These are phyloP conservation scores for Raffaelea arxii DNA, from an alignment of 2,329 filamentous ascomycete species.

Conservation along the genomic window DNA sequence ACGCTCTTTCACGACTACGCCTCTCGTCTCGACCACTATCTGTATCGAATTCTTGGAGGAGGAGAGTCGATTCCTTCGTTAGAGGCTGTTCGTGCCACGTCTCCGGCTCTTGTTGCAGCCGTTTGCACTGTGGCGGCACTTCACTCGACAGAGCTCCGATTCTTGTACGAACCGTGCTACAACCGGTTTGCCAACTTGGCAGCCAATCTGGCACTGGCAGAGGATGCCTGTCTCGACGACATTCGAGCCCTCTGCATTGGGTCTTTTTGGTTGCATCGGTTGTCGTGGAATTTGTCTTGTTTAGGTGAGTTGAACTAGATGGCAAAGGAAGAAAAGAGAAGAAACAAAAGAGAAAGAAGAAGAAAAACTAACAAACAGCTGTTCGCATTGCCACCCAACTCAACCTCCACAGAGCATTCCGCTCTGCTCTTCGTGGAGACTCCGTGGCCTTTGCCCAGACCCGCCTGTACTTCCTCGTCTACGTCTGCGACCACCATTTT, in stretches of 20 bases:
- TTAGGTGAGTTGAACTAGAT: neutral
- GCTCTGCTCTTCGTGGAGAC: neutral
- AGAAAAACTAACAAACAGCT: neutral
- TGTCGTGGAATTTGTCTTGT: constrained; percentile 1
- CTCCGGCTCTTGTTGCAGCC: neutral
- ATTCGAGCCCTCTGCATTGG: constrained; percentile 1
- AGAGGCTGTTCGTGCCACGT: neutral
- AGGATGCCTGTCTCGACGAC: neutral
- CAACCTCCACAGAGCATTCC: neutral
- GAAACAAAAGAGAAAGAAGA: no score
- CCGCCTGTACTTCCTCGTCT: constrained; percentile 2
- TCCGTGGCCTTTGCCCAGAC: neutral
- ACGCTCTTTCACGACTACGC: constrained; percentile 1
- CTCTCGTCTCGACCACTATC: constrained; percentile 3
- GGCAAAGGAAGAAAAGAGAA: neutral
- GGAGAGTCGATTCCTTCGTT: neutral
- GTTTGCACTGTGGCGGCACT: neutral
- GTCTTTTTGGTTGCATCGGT: neutral
- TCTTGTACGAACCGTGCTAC: neutral
- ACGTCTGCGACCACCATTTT: constrained; percentile 5
- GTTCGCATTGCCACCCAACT: neutral
- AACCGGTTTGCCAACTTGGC: neutral
- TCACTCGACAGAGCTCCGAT: neutral
- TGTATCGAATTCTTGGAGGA: constrained; percentile 4
- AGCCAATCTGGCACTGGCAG: neutral